A percentile compares a stretch with the other conserved stretches of the same genome.
These are phyloP conservation scores for Pseudogymnoascus sp. DNA, from an alignment of 2,329 filamentous ascomycete genomes.

Conservation along the genomic window DNA sequence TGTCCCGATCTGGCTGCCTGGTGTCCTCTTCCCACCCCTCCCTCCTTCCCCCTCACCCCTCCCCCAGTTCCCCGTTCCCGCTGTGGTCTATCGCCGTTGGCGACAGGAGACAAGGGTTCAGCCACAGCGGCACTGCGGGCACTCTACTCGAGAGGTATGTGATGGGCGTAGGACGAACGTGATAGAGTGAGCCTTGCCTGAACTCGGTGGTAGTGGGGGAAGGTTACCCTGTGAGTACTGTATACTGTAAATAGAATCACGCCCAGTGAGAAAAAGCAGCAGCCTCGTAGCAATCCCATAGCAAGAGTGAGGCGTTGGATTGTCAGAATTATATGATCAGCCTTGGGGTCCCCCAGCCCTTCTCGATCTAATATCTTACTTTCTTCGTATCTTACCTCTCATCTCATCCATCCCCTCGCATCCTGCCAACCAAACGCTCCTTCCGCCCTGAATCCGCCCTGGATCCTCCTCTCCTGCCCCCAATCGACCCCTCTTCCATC, in stretches of 20 bases:
- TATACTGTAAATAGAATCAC: not conserved
- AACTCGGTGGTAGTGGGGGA: not conserved
- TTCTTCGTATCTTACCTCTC: not conserved
- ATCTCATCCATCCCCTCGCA: not conserved
- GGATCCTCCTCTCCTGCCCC: not conserved
- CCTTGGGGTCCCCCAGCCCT: not conserved
- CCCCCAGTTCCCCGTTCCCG: not conserved
- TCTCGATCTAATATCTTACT: not conserved
- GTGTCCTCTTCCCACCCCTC: not conserved
- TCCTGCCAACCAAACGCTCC: not conserved
- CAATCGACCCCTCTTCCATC: not conserved
- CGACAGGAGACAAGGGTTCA: not conserved
- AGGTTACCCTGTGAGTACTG: not conserved
- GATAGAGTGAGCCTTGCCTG: not conserved
- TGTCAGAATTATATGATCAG: constrained; percentile 1
- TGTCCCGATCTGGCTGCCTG: not conserved
- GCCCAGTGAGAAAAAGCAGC: not conserved
- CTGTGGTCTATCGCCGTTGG: not conserved
- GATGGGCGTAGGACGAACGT: not conserved
- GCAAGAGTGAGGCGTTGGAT: not conserved
- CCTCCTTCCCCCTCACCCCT: not conserved
- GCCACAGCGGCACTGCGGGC: not conserved
- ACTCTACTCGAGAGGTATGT: not conserved
- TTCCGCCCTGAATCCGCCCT: not conserved
- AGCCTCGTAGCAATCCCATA: not conserved